Evolutionary conservation across 441 rosid genomes (phyloP), one percentile per base, ranked within the genome.

Genomic region (Flueggea neowawraea): DNA sequence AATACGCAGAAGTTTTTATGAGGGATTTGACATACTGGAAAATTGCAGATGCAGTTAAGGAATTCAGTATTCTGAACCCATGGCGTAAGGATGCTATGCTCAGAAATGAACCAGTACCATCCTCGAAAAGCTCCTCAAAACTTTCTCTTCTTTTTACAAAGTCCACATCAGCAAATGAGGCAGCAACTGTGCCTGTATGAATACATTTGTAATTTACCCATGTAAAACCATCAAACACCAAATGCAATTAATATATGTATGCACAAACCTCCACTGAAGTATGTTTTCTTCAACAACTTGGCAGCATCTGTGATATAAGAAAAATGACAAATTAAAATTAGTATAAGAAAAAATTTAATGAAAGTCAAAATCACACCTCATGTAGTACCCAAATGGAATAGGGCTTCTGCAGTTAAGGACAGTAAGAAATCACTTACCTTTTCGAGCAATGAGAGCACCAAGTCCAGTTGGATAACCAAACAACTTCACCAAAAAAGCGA

Each of bases 401-500:
- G 50, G n/a, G 50, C 28, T 22, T 13, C 32, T 5, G 63, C 50
- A 62, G 57, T 14, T 13, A 33, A 15, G 55, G 53, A 53, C 65
- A 66, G 55, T 17, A 17, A 9, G 74, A 16, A 65, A 56, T 62
- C 15, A 62, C 88, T 71, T 78, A 91, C 99, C 96, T 68, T 86
- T 85, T 61, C 75, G 79, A 59, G 87, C 75, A 69, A 94, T 75
- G 61, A 94, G 99, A 77, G 99, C 99, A 62, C 99, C 99, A 68
- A 91, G 89, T 73, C 99, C 99, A 70, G 99, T 94, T 70, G 99
- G 99, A 80, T 94, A 94, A 66, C 99, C 99, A 80, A 94, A 91
- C 73, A 94, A 69, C 99, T 94, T 55, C 73, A 82, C 44, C 60
- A 74, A 61, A 69, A 64, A 33, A 69, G 10, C 69, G 55, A 73